Evolutionary conservation across 164 flowering plant genomes (phyloP).

Genomic region (Hamamelis virginiana): DNA sequence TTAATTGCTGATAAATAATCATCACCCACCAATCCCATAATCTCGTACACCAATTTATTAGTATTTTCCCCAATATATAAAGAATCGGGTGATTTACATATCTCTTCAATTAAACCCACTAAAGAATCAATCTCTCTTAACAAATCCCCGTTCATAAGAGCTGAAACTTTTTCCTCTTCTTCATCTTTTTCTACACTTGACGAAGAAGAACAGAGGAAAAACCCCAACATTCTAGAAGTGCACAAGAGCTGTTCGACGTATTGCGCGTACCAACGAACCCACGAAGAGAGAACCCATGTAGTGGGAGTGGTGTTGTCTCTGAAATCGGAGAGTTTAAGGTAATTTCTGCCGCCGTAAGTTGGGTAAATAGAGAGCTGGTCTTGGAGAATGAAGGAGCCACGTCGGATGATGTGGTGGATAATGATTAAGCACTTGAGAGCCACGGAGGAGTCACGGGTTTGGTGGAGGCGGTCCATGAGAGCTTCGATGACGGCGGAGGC

Average conservation of each 20-base stretch:
- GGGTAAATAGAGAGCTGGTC: slow-evolving; percentile 80
- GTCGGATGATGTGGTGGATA: slow-evolving; percentile 53
- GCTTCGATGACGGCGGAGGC: slow-evolving; percentile 57
- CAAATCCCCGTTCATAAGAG: slow-evolving; percentile 38
- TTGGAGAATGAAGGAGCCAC: slow-evolving; percentile 70
- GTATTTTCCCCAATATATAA: slow-evolving; percentile 12
- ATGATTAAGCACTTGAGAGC: slow-evolving; percentile 78
- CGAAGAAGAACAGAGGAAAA: slow-evolving; percentile 37
- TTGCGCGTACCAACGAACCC: slow-evolving; percentile 71
- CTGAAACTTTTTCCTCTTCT: slow-evolving; percentile 30
- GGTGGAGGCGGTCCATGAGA: slow-evolving; percentile 75
- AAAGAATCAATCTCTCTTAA: slow-evolving; percentile 48
- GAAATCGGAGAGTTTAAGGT: slow-evolving; percentile 73
- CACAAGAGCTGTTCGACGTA: slow-evolving; percentile 55
- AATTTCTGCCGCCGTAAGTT: slow-evolving; percentile 60
- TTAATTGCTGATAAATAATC: slow-evolving; percentile 44
- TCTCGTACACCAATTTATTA: slow-evolving; percentile 41
- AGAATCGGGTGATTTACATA: slow-evolving; percentile 44
- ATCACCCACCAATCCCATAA: slow-evolving; percentile 34
- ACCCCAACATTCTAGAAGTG: slow-evolving; percentile 50
- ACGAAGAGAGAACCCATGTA: slow-evolving; percentile 57
- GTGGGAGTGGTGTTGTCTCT: slow-evolving; percentile 45
- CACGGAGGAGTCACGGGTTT: slow-evolving; percentile 54
- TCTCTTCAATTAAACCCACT: slow-evolving; percentile 48
- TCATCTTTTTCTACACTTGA: slow-evolving; percentile 7